phyloP scores from a whole-genome alignment of 2,329 filamentous ascomycete genomes.

The Colletotrichum orbiculare region DNA sequence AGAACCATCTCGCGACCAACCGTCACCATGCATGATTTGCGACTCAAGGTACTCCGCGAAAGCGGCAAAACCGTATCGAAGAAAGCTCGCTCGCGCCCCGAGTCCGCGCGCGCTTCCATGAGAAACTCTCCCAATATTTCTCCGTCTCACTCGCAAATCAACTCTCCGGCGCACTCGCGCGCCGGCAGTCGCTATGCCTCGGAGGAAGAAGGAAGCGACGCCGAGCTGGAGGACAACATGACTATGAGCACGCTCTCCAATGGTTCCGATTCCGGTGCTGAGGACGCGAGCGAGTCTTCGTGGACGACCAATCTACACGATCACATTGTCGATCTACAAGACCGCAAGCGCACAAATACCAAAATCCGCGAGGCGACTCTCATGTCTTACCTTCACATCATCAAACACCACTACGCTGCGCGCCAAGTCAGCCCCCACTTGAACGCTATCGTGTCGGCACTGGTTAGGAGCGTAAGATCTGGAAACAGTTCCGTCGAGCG shows the following conservation, averaged over 20 bases:
- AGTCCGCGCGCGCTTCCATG: slow-evolving; percentile 68
- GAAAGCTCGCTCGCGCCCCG: slow-evolving; percentile 70
- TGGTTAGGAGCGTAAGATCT: slow-evolving; percentile 77
- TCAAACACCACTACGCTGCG: slow-evolving; percentile 76
- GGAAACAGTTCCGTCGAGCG: slow-evolving; percentile 77
- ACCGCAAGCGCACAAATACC: slow-evolving; percentile 80
- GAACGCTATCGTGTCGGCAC: slow-evolving; percentile 70
- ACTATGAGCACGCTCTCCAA: slow-evolving; percentile 55
- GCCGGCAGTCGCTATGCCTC: slow-evolving; percentile 71
- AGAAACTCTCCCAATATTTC: slow-evolving; percentile 68
- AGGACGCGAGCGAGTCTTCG: slow-evolving; percentile 63
- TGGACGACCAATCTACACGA: slow-evolving; percentile 73
- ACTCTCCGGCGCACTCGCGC: slow-evolving; percentile 69
- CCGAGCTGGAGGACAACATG: slow-evolving; percentile 62
- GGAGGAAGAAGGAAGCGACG: slow-evolving; percentile 70
- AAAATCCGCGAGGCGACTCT: slow-evolving; percentile 76
- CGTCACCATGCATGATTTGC: slow-evolving; percentile 68
- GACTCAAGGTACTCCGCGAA: slow-evolving; percentile 76
- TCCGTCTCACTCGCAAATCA: slow-evolving; percentile 65
- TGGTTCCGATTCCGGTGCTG: slow-evolving; percentile 63
- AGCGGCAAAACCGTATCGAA: slow-evolving; percentile 78
- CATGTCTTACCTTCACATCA: slow-evolving; percentile 69
- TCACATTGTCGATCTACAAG: slow-evolving; percentile 76
- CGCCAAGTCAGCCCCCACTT: slow-evolving; percentile 70
- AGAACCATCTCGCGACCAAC: background rate